These are phyloP conservation scores for Croton laevigatus DNA, from an alignment of 441 rosid genomes.

Conservation along the genomic window DNA sequence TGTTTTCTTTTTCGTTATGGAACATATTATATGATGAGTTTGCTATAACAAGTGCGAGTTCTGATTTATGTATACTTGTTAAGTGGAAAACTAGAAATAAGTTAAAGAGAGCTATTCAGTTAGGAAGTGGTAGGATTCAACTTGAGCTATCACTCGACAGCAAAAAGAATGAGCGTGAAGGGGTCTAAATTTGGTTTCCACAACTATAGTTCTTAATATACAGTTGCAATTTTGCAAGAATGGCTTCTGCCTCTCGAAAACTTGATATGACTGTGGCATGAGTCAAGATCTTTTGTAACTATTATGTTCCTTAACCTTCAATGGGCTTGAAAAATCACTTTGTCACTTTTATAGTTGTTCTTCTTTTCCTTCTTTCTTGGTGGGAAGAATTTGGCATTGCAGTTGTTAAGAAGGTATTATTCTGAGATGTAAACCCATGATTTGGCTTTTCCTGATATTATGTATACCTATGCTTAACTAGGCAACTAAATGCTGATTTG, in stretches of 20 bases:
- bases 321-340: not conserved
- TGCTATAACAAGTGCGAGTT: not conserved
- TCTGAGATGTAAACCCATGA: not conserved
- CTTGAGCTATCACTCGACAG: not conserved
- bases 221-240: not conserved
- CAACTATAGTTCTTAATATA: not conserved
- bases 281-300: not conserved
- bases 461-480: not conserved
- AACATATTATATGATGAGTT: not conserved
- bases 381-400: not conserved
- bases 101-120: not conserved
- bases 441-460: not conserved
- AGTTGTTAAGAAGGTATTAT: not conserved
- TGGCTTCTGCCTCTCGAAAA: not conserved
- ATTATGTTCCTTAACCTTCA: not conserved
- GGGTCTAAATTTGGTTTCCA: not conserved
- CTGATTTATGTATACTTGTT: not conserved
- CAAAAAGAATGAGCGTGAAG: not conserved
- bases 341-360: not conserved
- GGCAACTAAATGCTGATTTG: not conserved
- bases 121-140: not conserved
- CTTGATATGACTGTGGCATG: not conserved
- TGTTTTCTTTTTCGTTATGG: not conserved
- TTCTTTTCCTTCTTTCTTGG: not conserved
- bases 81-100: not conserved